Percentiles rank a stretch among this genome's conserved stretches.
These are phyloP conservation scores for Nepenthes alata DNA, from an alignment of 179 eudicot genomes.

Conservation along the genomic window DNA sequence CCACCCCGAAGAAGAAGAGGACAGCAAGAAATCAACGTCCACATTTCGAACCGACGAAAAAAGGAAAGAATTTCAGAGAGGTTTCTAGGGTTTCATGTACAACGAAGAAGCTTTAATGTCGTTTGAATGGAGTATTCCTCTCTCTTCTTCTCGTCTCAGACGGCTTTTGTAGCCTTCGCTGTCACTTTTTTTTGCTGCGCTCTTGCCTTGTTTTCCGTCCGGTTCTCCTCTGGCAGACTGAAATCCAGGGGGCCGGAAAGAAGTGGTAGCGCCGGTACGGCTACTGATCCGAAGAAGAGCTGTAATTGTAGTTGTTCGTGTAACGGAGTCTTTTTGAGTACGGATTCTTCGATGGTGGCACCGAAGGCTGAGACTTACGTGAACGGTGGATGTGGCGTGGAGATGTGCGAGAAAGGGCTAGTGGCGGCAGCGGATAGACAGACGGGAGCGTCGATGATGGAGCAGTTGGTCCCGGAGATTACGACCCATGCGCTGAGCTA, in stretches of 20 bases:
- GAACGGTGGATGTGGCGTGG: constrained; percentile 21
- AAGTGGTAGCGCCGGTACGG: background rate
- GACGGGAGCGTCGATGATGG: constrained; percentile 92
- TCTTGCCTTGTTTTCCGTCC: constrained; percentile 23
- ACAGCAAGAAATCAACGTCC: no score
- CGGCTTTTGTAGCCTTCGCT: constrained; percentile 18
- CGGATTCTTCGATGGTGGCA: constrained; percentile 7
- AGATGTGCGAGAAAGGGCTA: constrained; percentile 20
- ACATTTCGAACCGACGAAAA: background rate
- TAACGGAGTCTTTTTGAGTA: constrained; percentile 21
- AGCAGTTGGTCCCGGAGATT: constrained; percentile 89
- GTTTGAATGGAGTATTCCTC: constrained; percentile 31
- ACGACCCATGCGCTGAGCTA: constrained; percentile 84
- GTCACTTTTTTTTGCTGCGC: constrained; percentile 22
- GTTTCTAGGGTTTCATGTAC: constrained; percentile 37
- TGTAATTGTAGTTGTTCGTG: constrained; percentile 14
- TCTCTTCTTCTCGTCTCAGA: constrained; percentile 9
- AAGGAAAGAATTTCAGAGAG: background rate
- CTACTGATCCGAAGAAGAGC: background rate
- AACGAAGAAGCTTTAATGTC: constrained; percentile 39
- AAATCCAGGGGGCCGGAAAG: constrained; percentile 7
- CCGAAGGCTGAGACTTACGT: constrained; percentile 6
- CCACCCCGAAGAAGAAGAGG: no score
- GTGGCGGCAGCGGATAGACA: constrained; percentile 29
- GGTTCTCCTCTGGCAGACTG: constrained; percentile 15